These are phyloP conservation scores for Zasmidium cellare DNA, from an alignment of 2,329 filamentous ascomycete genomes.

Conservation along the genomic window DNA sequence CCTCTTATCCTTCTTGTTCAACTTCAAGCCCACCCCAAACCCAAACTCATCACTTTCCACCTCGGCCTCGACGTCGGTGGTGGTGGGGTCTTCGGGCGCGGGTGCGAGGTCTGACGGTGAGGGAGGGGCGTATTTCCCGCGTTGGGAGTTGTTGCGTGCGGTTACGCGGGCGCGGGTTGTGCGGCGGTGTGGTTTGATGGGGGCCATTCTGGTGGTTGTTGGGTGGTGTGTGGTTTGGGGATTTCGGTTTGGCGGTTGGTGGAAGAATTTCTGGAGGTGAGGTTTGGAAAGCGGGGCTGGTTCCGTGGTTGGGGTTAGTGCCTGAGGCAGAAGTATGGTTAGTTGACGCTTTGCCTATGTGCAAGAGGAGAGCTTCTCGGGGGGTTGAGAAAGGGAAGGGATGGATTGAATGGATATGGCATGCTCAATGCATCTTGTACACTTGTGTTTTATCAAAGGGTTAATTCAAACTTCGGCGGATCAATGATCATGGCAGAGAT, in stretches of 20 bases:
- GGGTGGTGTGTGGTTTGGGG: too few species aligned
- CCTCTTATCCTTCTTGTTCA: conserved; percentile 80
- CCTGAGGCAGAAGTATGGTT: background rate
- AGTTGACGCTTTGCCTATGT: too few species aligned
- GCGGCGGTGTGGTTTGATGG: conserved; percentile 13
- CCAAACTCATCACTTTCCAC: conserved; percentile 45
- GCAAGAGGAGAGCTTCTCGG: too few species aligned
- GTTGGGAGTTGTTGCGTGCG: conserved; percentile 15
- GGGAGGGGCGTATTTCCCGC: conserved; percentile 27
- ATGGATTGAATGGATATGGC: too few species aligned
- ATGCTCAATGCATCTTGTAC: too few species aligned
- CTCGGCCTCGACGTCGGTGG: conserved; percentile 6
- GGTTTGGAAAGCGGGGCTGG: background rate
- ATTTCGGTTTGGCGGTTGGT: background rate
- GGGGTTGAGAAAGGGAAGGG: too few species aligned
- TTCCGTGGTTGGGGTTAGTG: background rate
- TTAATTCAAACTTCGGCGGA: too few species aligned
- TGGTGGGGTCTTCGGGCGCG: conserved; percentile 1
- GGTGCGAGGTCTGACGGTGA: conserved; percentile 1
- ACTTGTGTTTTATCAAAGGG: too few species aligned
- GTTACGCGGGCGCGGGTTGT: conserved; percentile 17
- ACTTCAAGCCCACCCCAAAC: conserved; percentile 57
- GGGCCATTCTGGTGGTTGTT: conserved; percentile 13
- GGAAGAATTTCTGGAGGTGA: background rate
- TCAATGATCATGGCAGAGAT: too few species aligned